Base-by-base conservation (phyloP, 352 stramenopile species). In the Pseudoperonospora humuli region DNA sequence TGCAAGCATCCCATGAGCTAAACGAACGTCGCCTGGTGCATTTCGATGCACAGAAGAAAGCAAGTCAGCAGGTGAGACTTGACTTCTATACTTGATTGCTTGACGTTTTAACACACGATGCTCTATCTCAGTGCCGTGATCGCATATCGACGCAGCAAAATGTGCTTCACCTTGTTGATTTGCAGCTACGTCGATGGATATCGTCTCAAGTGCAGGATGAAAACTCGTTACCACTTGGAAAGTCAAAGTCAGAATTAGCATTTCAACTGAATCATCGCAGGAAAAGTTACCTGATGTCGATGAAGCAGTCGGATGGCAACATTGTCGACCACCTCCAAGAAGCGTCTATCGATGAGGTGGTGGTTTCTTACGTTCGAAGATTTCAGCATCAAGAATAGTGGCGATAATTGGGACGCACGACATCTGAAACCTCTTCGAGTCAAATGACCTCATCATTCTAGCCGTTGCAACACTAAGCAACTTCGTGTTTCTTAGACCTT, bases 171-270 rank as follows among this genome's bases (percentile, higher is more conserved):
- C 54, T 59, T 8, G 61, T 88, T 18, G 76, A 86, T 28, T 45
- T 86, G 41, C 46, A 67, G 18, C 60, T 85, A 3, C 64, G 76
- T 21, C 63, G 64, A 19, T 84, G 71, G 70, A 70, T 86, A 54
- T 75, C 74, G 1, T 35, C 23, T 14, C 43, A 61, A 36, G 49
- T 85, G 36, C 55, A 50, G 8, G 32, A 47, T 9, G 41, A 57
- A 6, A 32, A 21, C 3, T 24, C 50, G 0, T 20, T 57, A 15
- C 34, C 34, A 10, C 13, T 24, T 14, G 27, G 38, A 19, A 42
- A 19, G 26, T 50, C 45, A 10, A 57, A 51, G 31, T 31, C 15
- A 5, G 34, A 60, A 37, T 25, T 59, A 3, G 75, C 70, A 2
- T 54, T 55, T 17, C 34, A 43, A 17, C 14, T 85, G 14, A 87